phyloP scores from a whole-genome alignment of 768 basidiomycete genomes.

The Lentinula raphanica region DNA sequence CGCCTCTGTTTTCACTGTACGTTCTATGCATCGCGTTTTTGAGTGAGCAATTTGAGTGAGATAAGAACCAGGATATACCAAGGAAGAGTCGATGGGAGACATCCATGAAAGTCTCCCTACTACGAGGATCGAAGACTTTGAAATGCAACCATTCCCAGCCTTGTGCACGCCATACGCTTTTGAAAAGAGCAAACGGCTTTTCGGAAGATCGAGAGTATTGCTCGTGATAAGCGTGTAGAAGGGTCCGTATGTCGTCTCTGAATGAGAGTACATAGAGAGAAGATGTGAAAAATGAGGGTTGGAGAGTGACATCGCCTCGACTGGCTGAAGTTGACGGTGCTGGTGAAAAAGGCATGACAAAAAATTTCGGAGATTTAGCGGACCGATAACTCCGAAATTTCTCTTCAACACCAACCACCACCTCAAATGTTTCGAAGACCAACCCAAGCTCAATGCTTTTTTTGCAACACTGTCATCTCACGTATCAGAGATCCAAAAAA shows the following conservation, averaged over 20 bases:
- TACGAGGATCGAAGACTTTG: constrained; percentile 62
- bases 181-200: constrained; percentile 66
- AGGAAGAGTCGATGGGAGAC: constrained; percentile 59
- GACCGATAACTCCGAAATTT: neutral
- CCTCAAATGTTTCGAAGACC: constrained; percentile 48
- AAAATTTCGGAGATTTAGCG: neutral
- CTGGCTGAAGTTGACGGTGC: constrained; percentile 30
- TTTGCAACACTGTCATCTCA: constrained; percentile 51
- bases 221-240: constrained; percentile 51
- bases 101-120: constrained; percentile 58
- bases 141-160: constrained; percentile 79
- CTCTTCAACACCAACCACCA: constrained; percentile 16
- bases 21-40: constrained; percentile 36
- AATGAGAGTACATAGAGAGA: constrained; percentile 63
- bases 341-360: constrained; percentile 38
- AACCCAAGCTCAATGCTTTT: constrained; percentile 57
- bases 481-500: constrained; percentile 44
- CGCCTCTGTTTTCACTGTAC: constrained; percentile 40
- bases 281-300: constrained; percentile 76
- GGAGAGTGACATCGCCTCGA: constrained; percentile 60
- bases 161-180: constrained; percentile 55
- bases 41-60: no score
- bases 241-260: constrained; percentile 54
- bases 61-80: constrained; percentile 36
- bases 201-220: constrained; percentile 31